phyloP scores from a whole-genome alignment of 78 protist genomes.

The Chrysochromulina tobinii region DNA sequence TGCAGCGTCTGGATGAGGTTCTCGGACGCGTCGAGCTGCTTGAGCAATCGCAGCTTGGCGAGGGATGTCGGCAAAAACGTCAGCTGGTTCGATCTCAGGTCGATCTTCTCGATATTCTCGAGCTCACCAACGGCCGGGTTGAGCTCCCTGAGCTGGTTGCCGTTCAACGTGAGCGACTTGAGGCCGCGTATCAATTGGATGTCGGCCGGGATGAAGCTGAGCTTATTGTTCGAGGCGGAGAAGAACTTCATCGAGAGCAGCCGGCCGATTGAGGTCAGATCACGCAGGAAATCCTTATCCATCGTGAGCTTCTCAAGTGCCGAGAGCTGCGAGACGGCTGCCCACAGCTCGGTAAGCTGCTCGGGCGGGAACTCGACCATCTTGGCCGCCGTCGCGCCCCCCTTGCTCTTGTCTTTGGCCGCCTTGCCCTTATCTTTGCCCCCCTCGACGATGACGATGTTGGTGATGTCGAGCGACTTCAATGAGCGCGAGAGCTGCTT shows the following conservation, averaged over 20 bases:
- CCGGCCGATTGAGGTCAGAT: too few species aligned
- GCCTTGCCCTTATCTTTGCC: too few species aligned
- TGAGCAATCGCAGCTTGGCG: not conserved
- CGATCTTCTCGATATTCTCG: not conserved
- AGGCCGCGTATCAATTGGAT: not conserved
- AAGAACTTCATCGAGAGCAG: not conserved
- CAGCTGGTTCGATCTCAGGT: not conserved
- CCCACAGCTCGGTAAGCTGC: too few species aligned
- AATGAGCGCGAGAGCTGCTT: too few species aligned
- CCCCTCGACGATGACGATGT: too few species aligned
- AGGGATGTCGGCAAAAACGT: not conserved
- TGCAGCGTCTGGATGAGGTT: not conserved
- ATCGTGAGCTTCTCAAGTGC: too few species aligned
- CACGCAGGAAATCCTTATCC: too few species aligned
- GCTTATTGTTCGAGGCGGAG: not conserved
- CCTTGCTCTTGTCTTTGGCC: too few species aligned
- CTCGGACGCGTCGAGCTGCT: not conserved
- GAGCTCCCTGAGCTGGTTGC: not conserved
- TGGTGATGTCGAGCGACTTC: too few species aligned
- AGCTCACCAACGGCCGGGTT: not conserved
- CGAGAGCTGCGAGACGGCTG: too few species aligned
- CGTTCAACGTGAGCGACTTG: not conserved
- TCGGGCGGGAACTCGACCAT: too few species aligned
- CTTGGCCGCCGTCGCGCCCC: too few species aligned
- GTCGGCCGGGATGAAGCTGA: not conserved